These are phyloP conservation scores for Scenedesmus sp. DNA, from an alignment of 163 green algal genomes.

Conservation along the genomic window DNA sequence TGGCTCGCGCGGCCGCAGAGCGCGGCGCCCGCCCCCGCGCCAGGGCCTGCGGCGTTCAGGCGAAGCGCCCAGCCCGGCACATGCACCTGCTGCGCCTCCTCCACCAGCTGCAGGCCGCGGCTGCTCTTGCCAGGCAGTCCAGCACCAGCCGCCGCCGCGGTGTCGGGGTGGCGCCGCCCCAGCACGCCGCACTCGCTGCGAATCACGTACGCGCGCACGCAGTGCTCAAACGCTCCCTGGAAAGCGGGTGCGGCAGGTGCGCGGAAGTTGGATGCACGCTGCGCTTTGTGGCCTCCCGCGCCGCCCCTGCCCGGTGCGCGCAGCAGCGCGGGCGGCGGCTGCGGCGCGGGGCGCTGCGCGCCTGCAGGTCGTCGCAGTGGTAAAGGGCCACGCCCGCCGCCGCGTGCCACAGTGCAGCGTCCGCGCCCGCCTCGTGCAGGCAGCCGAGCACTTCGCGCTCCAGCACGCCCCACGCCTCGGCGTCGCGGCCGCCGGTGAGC, in stretches of 20 bases:
- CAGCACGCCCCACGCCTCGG: constrained; percentile 17
- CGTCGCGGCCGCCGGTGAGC: constrained; percentile 35
- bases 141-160: constrained; percentile 54
- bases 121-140: constrained; percentile 57
- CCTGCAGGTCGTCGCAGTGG: constrained; percentile 34
- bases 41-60: no score
- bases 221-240: constrained; percentile 46
- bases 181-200: constrained; percentile 39
- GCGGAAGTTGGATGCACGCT: no score
- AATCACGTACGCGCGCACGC: constrained; percentile 43
- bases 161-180: constrained; percentile 56
- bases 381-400: constrained; percentile 37
- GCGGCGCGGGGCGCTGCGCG: no score
- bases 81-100: constrained; percentile 22
- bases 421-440: constrained; percentile 42
- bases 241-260: background rate
- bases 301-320: no score
- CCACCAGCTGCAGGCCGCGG: constrained; percentile 54
- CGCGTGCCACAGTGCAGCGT: constrained; percentile 40
- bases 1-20: no score
- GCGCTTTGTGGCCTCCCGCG: no score
- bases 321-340: no score
- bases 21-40: background rate
- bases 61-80: no score
- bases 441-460: background rate